A percentile compares a stretch with the other conserved stretches of the same genome.
phyloP scores from a whole-genome alignment of 495 filamentous ascomycete genomes.

The Xylaria scruposa region DNA sequence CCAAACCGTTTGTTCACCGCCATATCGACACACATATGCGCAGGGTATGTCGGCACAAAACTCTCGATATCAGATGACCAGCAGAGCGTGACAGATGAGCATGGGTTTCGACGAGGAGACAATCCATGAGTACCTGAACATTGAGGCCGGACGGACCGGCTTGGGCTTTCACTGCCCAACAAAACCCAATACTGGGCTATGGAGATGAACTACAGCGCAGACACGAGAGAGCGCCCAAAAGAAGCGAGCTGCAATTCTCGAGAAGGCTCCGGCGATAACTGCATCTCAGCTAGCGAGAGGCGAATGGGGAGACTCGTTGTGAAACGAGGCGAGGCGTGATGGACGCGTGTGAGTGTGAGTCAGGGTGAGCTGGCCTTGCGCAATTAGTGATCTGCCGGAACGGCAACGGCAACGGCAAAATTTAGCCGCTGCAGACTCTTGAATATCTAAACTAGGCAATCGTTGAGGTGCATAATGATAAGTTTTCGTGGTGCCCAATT shows the following conservation, averaged over 20 bases:
- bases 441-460: background rate
- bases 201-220: slow-evolving; percentile 2
- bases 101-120: background rate
- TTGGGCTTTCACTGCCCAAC: slow-evolving; percentile 25
- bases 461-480: background rate
- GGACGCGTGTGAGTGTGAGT: slow-evolving; percentile 23
- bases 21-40: background rate
- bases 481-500: background rate
- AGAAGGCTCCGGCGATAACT: background rate
- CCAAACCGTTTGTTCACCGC: slow-evolving; percentile 21
- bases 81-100: background rate
- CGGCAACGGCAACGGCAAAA: background rate
- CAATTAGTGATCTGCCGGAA: background rate
- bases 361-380: slow-evolving; percentile 23
- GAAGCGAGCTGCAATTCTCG: background rate
- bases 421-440: background rate
- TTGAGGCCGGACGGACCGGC: slow-evolving; percentile 6
- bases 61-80: slow-evolving; percentile 14
- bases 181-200: slow-evolving; percentile 14
- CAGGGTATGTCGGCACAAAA: slow-evolving; percentile 1
- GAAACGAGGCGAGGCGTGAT: background rate
- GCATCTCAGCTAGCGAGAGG: background rate
- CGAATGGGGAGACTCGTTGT: background rate
- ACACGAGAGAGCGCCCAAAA: slow-evolving; percentile 3
- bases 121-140: slow-evolving; percentile 10